Evolutionary conservation across 2,329 filamentous ascomycete species (phyloP).

Genomic region (Colletotrichum gigasporum): DNA sequence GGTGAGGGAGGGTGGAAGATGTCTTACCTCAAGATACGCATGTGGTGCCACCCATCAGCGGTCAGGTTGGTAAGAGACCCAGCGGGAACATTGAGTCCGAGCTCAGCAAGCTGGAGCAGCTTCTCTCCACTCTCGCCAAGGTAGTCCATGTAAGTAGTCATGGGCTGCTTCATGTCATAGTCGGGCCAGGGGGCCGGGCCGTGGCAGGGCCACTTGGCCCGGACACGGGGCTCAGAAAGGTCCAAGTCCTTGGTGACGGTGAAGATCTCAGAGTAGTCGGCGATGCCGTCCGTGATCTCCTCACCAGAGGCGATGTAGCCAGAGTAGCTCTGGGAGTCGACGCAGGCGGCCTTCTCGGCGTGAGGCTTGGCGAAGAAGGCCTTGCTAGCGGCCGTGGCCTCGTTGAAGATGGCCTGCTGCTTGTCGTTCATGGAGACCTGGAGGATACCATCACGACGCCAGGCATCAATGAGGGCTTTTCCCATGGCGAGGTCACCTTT

Average conservation of each 20-base stretch:
- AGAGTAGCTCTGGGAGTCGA: constrained; percentile 55
- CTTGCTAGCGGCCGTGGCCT: constrained; percentile 47
- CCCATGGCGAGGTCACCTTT: constrained; percentile 47
- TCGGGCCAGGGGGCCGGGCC: constrained; percentile 60
- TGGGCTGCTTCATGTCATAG: constrained; percentile 47
- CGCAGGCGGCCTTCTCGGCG: constrained; percentile 50
- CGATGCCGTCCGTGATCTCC: constrained; percentile 57
- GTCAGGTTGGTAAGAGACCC: constrained; percentile 53
- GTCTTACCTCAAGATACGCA: constrained; percentile 54
- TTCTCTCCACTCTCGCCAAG: constrained; percentile 53
- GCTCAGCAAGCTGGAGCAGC: constrained; percentile 55
- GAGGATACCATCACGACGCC: constrained; percentile 56
- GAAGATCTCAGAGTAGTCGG: constrained; percentile 62
- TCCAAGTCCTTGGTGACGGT: constrained; percentile 60
- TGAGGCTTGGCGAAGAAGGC: constrained; percentile 49
- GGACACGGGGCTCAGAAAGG: constrained; percentile 48
- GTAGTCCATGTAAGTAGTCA: constrained; percentile 51
- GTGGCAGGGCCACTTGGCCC: constrained; percentile 57
- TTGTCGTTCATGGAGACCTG: constrained; percentile 50
- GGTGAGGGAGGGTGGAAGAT: not conserved
- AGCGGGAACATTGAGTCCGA: constrained; percentile 51
- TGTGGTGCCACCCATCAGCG: constrained; percentile 61
- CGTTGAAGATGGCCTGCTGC: constrained; percentile 46
- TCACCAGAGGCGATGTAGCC: constrained; percentile 61
- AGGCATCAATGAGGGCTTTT: constrained; percentile 50